These are phyloP conservation scores for Kwoniella botswanensis DNA, from an alignment of 768 basidiomycete species.

Conservation along the genomic window DNA sequence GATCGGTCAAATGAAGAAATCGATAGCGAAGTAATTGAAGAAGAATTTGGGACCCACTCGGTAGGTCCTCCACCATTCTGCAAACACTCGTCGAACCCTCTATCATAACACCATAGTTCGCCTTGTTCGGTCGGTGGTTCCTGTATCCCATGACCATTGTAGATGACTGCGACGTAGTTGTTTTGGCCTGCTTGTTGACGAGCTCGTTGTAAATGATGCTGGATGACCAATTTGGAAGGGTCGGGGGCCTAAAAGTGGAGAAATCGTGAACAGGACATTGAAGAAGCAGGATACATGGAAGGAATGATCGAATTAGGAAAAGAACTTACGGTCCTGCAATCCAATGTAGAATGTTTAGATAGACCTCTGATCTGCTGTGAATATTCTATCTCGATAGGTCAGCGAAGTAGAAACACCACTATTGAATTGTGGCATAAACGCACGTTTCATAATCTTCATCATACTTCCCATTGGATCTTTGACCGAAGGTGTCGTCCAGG, in stretches of 20 bases:
- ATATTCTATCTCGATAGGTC: slow-evolving; percentile 17
- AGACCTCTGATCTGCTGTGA: slow-evolving; percentile 17
- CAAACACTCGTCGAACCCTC: slow-evolving; percentile 45
- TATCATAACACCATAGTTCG: slow-evolving; percentile 54
- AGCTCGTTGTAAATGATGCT: slow-evolving; percentile 45
- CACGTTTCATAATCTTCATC: slow-evolving; percentile 49
- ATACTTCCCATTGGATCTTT: slow-evolving; percentile 51
- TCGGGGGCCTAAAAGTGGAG: slow-evolving; percentile 35
- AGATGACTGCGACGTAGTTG: slow-evolving; percentile 45
- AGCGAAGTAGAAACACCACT: not conserved
- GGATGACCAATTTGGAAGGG: slow-evolving; percentile 45
- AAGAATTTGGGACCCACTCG: slow-evolving; percentile 37
- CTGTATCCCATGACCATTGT: slow-evolving; percentile 52
- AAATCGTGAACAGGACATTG: no score
- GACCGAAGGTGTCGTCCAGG: slow-evolving; percentile 36
- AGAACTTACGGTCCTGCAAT: slow-evolving; percentile 24
- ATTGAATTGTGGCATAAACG: slow-evolving; percentile 12
- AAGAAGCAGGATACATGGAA: no score
- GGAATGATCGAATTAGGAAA: no score
- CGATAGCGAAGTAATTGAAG: not conserved
- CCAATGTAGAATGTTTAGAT: slow-evolving; percentile 12
- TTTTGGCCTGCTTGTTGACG: slow-evolving; percentile 43
- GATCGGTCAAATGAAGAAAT: no score
- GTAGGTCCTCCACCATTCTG: slow-evolving; percentile 40
- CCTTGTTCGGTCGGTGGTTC: slow-evolving; percentile 54